Percentiles rank a stretch among this genome's conserved stretches.
phyloP scores from a whole-genome alignment of 305 asterid genomes.

The Striga hermonthica region DNA sequence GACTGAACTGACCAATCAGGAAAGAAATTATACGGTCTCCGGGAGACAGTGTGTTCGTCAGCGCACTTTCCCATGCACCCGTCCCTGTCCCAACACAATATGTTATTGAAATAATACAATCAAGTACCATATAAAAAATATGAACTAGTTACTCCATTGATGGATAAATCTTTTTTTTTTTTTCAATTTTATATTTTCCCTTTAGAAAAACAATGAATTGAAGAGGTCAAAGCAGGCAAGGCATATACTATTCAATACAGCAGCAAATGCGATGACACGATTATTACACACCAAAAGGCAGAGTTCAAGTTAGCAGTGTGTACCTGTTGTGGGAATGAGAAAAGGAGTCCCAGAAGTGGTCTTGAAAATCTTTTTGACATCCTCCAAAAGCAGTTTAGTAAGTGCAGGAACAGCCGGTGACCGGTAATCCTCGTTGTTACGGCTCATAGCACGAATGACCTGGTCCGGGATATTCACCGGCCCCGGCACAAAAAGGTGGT shows the following conservation, averaged over 20 bases:
- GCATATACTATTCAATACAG: no score
- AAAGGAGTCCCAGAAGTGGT: conserved; percentile 93
- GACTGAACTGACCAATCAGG: conserved; percentile 93
- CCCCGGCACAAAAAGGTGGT: conserved; percentile 98
- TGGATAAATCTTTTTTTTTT: no score
- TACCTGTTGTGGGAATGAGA: conserved; percentile 94
- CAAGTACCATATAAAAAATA: no score
- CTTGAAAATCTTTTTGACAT: conserved; percentile 90
- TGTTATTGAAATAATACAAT: no score
- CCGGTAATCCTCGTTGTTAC: conserved; percentile 95
- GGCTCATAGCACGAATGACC: conserved; percentile 91
- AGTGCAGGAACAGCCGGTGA: conserved; percentile 91
- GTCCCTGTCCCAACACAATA: conserved; percentile 57
- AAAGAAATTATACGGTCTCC: conserved; percentile 83
- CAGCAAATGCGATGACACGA: no score
- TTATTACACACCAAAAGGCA: conserved; percentile 7
- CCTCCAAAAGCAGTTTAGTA: conserved; percentile 75
- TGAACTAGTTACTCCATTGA: no score
- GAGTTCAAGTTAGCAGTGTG: not conserved
- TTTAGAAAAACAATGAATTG: no score
- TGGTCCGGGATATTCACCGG: conserved; percentile 98
- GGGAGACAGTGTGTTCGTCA: conserved; percentile 91
- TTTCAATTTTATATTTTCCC: no score
- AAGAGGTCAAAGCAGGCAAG: no score
- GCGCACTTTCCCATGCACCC: conserved; percentile 99